phyloP scores from a whole-genome alignment of 164 flowering plant species.

The Houttuynia cordata region DNA sequence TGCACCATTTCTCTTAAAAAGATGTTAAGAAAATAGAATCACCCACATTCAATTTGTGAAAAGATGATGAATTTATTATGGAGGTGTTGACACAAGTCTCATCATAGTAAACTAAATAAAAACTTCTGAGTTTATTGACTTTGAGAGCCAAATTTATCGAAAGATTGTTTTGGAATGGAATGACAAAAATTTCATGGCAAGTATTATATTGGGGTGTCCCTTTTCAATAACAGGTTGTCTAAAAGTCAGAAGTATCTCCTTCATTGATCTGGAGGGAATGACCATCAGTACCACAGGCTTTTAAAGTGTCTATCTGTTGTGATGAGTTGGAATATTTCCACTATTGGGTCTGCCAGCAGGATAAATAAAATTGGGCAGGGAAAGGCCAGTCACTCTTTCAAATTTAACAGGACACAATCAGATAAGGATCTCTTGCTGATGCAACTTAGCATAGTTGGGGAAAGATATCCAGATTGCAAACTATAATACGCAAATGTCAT shows the following conservation, averaged over 20 bases:
- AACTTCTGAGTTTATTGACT: neutral
- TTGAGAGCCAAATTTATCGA: neutral
- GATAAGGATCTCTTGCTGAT: neutral
- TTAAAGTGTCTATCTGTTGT: neutral
- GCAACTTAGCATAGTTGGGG: neutral
- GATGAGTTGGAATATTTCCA: slow-evolving; percentile 1
- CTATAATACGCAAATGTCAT: neutral
- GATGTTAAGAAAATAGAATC: too few species aligned
- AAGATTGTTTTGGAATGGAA: neutral
- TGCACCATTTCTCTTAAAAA: too few species aligned
- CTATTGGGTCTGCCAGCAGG: slow-evolving; percentile 6
- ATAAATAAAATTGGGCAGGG: neutral
- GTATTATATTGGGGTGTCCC: neutral
- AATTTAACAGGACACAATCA: neutral
- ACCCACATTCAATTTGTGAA: neutral
- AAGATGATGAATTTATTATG: too few species aligned
- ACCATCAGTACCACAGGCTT: neutral
- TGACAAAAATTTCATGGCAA: neutral
- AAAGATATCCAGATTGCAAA: neutral
- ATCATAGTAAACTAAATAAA: neutral
- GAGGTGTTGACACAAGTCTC: neutral
- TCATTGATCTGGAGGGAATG: slow-evolving; percentile 7
- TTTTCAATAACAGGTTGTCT: slow-evolving; percentile 9
- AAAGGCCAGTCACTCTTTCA: slow-evolving; percentile 1
- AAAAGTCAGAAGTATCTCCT: neutral